Percentiles rank a stretch among this genome's conserved stretches.
These are phyloP conservation scores for Rutstroemia sydowiana DNA, from an alignment of 2,329 filamentous ascomycete genomes.

Conservation along the genomic window DNA sequence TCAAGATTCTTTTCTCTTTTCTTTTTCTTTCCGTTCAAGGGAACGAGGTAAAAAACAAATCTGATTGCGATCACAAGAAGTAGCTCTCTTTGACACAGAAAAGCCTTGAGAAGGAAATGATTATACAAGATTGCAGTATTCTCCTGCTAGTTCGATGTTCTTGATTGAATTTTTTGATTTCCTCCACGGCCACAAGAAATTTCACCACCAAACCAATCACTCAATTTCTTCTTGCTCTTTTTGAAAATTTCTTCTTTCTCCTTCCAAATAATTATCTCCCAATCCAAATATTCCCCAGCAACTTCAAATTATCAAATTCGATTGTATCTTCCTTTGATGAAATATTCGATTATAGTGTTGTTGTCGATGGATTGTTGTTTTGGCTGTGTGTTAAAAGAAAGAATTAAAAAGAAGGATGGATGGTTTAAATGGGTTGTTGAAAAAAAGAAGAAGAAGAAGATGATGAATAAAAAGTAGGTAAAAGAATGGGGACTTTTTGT, in stretches of 20 bases:
- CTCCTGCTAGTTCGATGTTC: constrained; percentile 23
- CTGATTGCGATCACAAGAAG: constrained; percentile 32
- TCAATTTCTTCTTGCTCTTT: constrained; percentile 1
- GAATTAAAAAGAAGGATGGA: neutral
- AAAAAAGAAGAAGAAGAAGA: neutral
- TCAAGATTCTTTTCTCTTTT: constrained; percentile 27
- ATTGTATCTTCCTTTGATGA: neutral
- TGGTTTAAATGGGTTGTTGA: neutral
- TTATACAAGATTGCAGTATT: constrained; percentile 31
- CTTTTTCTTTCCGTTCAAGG: constrained; percentile 30
- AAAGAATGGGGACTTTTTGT: too few relatives aligned
- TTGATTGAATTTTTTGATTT: constrained; percentile 19
- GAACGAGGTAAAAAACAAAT: constrained; percentile 32
- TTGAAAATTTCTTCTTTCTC: constrained; percentile 1
- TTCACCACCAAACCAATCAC: constrained; percentile 8
- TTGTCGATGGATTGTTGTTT: neutral
- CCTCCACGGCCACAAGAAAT: constrained; percentile 8
- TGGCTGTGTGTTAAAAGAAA: neutral
- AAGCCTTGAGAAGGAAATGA: constrained; percentile 29
- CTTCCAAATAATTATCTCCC: constrained; percentile 6
- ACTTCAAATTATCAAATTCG: neutral
- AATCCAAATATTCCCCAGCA: neutral
- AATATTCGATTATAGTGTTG: neutral
- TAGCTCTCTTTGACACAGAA: constrained; percentile 26
- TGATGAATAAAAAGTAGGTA: too few relatives aligned